phyloP scores from a whole-genome alignment of 768 basidiomycete genomes.

The Podaxis rugospora region DNA sequence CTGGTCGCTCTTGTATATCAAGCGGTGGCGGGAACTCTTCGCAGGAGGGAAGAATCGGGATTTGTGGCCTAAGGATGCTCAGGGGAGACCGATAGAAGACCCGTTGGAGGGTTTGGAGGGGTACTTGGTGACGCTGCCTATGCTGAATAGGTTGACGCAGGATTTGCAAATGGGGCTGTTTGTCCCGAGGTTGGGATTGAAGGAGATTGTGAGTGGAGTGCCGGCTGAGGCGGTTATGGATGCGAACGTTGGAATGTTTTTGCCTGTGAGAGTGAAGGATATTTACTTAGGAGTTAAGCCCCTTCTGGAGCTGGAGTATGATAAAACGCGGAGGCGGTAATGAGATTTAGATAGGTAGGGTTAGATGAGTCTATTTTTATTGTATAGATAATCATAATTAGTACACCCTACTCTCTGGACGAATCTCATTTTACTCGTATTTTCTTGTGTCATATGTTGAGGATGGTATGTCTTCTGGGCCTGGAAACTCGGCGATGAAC shows the following conservation, averaged over 20 bases:
- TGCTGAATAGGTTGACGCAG: conserved; percentile 12
- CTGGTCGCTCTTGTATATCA: conserved; percentile 33
- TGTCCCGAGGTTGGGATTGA: conserved; percentile 22
- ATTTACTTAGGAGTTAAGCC: conserved; percentile 26
- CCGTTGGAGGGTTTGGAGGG: conserved; percentile 23
- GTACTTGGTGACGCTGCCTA: conserved; percentile 12
- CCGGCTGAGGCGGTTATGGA: not conserved
- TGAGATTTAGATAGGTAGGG: not conserved
- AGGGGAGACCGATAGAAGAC: conserved; percentile 9
- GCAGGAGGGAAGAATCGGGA: conserved; percentile 4
- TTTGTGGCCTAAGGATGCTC: not conserved
- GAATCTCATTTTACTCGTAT: not conserved
- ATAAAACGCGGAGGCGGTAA: not conserved
- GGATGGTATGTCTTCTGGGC: not conserved
- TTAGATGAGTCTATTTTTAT: not conserved
- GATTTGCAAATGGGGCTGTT: conserved; percentile 14
- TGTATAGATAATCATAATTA: conserved; percentile 1
- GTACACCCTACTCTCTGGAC: not conserved
- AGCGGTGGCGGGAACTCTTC: conserved; percentile 26
- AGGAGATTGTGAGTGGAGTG: conserved; percentile 8
- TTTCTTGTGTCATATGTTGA: not conserved
- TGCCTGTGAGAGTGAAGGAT: conserved; percentile 21
- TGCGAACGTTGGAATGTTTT: not conserved
- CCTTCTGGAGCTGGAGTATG: conserved; percentile 15
- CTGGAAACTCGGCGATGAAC: not conserved